phyloP scores from a whole-genome alignment of 345 rosid genomes.

The Pelargonium nanum region DNA sequence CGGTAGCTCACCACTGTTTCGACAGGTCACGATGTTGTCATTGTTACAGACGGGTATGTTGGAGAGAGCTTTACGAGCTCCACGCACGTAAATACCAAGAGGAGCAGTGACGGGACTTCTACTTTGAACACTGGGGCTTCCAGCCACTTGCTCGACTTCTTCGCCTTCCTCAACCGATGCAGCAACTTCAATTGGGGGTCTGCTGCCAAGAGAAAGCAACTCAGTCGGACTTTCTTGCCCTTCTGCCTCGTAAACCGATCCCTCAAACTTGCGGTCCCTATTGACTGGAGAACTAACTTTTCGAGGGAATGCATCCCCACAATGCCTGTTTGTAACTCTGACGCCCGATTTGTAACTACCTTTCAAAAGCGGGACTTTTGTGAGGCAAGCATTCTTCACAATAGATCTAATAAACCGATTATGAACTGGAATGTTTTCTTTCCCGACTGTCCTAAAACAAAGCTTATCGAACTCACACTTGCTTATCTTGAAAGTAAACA shows the following conservation, averaged over 20 bases:
- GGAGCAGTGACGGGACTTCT: constrained; percentile 9
- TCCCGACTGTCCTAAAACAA: constrained; percentile 52
- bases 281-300: constrained; percentile 43
- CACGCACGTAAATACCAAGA: constrained; percentile 6
- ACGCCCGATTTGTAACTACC: constrained; percentile 20
- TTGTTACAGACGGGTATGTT: constrained; percentile 4
- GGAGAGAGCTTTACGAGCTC: constrained; percentile 4
- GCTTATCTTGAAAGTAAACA: constrained; percentile 40
- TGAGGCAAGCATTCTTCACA: constrained; percentile 54
- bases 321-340: constrained; percentile 21
- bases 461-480: constrained; percentile 60
- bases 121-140: neutral
- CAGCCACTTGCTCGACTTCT: constrained; percentile 5
- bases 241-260: constrained; percentile 35
- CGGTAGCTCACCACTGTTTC: constrained; percentile 10
- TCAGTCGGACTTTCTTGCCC: constrained; percentile 51
- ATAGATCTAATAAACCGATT: constrained; percentile 56
- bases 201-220: constrained; percentile 53
- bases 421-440: constrained; percentile 58
- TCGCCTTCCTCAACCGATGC: constrained; percentile 5
- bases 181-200: constrained; percentile 61
- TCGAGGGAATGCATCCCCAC: constrained; percentile 38
- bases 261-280: constrained; percentile 41
- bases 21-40: constrained; percentile 1
- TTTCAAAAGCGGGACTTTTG: constrained; percentile 34